Evolutionary conservation across 306 rosid species (phyloP).

Genomic region (Inga oerstediana): DNA sequence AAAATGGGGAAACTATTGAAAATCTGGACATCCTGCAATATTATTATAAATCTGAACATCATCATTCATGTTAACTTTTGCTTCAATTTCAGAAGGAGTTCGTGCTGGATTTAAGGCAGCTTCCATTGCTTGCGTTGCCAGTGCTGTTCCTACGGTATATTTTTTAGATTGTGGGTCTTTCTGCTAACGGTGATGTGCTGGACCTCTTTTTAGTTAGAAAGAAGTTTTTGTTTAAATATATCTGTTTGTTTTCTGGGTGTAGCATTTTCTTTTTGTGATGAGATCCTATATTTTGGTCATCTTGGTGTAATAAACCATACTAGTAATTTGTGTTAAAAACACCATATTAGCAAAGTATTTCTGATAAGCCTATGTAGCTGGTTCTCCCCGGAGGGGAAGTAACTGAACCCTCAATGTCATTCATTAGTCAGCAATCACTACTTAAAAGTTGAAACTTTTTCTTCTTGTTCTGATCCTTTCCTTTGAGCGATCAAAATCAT

Average conservation of each 20-base stretch:
- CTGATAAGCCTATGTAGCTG: not conserved
- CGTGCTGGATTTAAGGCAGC: slow-evolving; percentile 84
- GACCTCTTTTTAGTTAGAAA: slow-evolving; percentile 7
- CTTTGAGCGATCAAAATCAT: not conserved
- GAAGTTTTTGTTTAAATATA: slow-evolving; percentile 7
- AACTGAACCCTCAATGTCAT: not conserved
- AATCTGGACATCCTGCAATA: not conserved
- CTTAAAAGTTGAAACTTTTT: not conserved
- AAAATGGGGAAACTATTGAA: not conserved
- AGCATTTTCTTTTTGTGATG: not conserved
- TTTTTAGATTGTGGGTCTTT: slow-evolving; percentile 6
- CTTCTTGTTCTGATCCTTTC: slow-evolving; percentile 11
- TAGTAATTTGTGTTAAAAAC: not conserved
- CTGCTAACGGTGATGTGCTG: not conserved
- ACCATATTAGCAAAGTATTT: not conserved
- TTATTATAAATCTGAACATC: not conserved
- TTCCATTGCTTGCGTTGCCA: slow-evolving; percentile 51
- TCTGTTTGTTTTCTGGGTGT: not conserved
- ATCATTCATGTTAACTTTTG: slow-evolving; percentile 19
- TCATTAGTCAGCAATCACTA: not conserved
- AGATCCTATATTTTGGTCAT: not conserved
- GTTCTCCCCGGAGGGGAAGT: not conserved
- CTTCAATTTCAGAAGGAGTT: slow-evolving; percentile 71
- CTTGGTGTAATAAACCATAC: slow-evolving; percentile 1
- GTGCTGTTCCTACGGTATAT: slow-evolving; percentile 78